Conservation (phyloP, 2,329 filamentous ascomycete species). For the Zopfia rhizophila region DNA sequence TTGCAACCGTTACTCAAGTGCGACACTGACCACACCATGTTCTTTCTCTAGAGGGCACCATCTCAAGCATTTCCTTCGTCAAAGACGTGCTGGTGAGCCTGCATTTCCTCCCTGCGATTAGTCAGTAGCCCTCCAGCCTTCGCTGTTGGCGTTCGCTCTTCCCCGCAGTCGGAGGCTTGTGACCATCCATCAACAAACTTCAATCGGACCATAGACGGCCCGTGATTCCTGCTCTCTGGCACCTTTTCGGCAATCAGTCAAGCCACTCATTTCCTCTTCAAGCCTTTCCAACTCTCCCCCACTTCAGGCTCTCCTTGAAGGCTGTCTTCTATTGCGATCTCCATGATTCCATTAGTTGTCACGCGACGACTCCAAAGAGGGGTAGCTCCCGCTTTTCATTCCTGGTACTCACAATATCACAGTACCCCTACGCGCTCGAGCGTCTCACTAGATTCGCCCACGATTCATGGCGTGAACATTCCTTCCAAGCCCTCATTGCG, state of each 20-base stretch:
- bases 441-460: conserved; percentile 72
- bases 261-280: conserved; percentile 40
- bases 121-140: conserved; percentile 1
- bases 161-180: conserved; percentile 43
- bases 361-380: conserved; percentile 36
- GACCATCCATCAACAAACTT: conserved; percentile 35
- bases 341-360: conserved; percentile 36
- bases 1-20: conserved; percentile 30
- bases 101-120: conserved; percentile 20
- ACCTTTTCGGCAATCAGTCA: conserved; percentile 29
- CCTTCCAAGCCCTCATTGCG: conserved; percentile 74
- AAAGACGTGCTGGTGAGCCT: conserved; percentile 80
- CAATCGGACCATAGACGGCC: conserved; percentile 33
- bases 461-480: conserved; percentile 72
- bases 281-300: conserved; percentile 7
- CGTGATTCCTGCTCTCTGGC: conserved; percentile 32
- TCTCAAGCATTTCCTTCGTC: conserved; percentile 86
- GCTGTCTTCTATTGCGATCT: conserved; percentile 29
- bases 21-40: conserved; percentile 38
- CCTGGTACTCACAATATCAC: conserved; percentile 44
- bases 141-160: conserved; percentile 14
- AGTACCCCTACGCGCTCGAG: conserved; percentile 82
- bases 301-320: conserved; percentile 27
- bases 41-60: conserved; percentile 73
- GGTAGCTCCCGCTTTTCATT: conserved; percentile 25